Base-by-base conservation (phyloP, 2,329 filamentous ascomycete species). In the Nectriaceae sp. region DNA sequence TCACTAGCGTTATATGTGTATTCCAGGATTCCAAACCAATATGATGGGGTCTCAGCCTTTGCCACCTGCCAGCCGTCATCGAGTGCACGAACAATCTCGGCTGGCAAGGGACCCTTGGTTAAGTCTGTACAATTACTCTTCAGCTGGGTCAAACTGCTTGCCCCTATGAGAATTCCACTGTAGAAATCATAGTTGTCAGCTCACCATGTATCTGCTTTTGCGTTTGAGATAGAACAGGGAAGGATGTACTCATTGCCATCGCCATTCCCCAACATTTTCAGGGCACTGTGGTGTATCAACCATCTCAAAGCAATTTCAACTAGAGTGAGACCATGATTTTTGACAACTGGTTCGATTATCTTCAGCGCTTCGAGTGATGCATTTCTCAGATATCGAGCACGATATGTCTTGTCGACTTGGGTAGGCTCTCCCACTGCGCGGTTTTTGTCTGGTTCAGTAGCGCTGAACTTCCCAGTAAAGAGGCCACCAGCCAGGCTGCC, bases 381-480 rank as follows among this genome's bases (percentile, higher is more conserved):
- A 61, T 90, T 84, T 53, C 83, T 83, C 73, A 90, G 90, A 72
- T 93, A 93, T 3, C 87, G 78, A n/a, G 75, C 67, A 40, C 87
- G 82, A 68, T 90, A 90, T 55, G 74, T 72, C 10, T 37, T 37
- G 33, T 31, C 26, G 33, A 37, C 33, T 16, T 37, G 16, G 33
- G 10, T 11, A 37, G 18, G 33, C 21, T 56, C 51, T 5, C 86
- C 86, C 33, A 66, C 68, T 11, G 67, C 68, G 11, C 82, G 80
- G 33, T 63, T 63, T 57, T 11, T 11, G 6, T 87, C 76, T 54
- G 83, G 86, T 56, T 90, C 85, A 40, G 72, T 71, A 44, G 81
- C 80, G 71, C 87, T 89, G 74, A 89, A 84, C 71, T 91, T 92
- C 54, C 89, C 90, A 10, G 83, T 87, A 67, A 95, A 88, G 11